phyloP scores from a whole-genome alignment of 495 filamentous ascomycete species.

The Aspergillus avenaceus region DNA sequence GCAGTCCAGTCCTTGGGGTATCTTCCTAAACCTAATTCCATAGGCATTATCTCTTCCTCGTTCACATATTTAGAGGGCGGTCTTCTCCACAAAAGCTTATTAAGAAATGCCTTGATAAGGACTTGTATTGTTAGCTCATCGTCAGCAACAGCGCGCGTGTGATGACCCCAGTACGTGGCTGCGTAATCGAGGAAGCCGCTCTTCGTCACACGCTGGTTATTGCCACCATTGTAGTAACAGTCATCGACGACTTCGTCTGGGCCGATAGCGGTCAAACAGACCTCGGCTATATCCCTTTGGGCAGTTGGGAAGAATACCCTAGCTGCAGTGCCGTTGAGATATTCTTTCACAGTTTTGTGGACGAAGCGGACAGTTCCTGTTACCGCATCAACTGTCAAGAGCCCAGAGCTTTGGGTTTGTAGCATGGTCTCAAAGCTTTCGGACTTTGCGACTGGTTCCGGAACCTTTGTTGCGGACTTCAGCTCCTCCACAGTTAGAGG shows the following conservation, averaged over 20 bases:
- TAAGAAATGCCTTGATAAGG: slow-evolving; percentile 27
- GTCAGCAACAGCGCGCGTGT: slow-evolving; percentile 22
- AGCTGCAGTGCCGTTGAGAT: slow-evolving; percentile 25
- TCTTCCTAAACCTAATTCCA: slow-evolving; percentile 20
- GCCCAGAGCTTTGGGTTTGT: slow-evolving; percentile 14
- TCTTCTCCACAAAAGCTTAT: slow-evolving; percentile 32
- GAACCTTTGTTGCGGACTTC: slow-evolving; percentile 13
- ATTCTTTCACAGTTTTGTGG: slow-evolving; percentile 31
- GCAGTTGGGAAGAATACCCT: slow-evolving; percentile 31
- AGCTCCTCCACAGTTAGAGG: slow-evolving; percentile 26
- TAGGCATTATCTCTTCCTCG: slow-evolving; percentile 12
- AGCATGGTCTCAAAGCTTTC: slow-evolving; percentile 17
- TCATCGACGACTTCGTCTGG: slow-evolving; percentile 32
- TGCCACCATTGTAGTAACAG: slow-evolving; percentile 21
- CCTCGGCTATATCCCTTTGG: slow-evolving; percentile 28
- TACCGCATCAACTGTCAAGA: slow-evolving; percentile 24
- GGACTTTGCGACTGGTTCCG: background rate
- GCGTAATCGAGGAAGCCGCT: slow-evolving; percentile 23
- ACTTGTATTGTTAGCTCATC: slow-evolving; percentile 32
- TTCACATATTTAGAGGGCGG: slow-evolving; percentile 17
- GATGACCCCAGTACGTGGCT: slow-evolving; percentile 27
- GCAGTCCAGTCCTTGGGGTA: slow-evolving; percentile 27
- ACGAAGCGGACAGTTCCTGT: slow-evolving; percentile 24
- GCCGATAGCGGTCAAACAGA: slow-evolving; percentile 23
- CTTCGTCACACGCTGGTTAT: slow-evolving; percentile 1